Percentiles rank a stretch among this genome's conserved stretches.
Conservation (phyloP, 441 rosid species). For the Syzygium malaccense region DNA sequence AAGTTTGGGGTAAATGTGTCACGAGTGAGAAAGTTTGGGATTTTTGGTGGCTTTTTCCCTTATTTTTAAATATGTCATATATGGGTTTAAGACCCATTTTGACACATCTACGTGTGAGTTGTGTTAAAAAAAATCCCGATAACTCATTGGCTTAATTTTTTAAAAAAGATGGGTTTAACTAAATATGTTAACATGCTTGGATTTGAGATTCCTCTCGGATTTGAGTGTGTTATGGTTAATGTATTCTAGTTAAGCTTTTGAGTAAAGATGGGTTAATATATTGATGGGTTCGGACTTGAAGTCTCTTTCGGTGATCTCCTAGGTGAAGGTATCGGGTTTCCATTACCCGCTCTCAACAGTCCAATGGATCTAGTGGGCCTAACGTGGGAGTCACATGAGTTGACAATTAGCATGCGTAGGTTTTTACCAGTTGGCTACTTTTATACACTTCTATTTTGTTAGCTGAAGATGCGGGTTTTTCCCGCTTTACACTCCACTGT, state of each 20-base stretch:
- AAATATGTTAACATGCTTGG: neutral
- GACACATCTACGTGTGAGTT: neutral
- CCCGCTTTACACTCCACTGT: neutral
- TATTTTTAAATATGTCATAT: too few species aligned
- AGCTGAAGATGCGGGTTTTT: neutral
- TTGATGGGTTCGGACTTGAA: too few species aligned
- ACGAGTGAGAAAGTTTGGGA: too few species aligned
- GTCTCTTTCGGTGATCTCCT: too few species aligned
- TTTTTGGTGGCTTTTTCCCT: too few species aligned
- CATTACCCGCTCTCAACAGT: neutral
- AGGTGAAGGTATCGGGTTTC: too few species aligned
- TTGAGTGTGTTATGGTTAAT: neutral
- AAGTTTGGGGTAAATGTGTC: too few species aligned
- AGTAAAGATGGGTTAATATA: too few species aligned
- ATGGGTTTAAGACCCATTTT: too few species aligned
- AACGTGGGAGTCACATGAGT: neutral
- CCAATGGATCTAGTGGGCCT: neutral
- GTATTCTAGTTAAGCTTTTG: neutral
- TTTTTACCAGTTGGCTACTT: neutral
- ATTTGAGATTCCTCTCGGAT: fast-evolving
- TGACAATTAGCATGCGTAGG: neutral
- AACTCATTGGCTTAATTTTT: neutral
- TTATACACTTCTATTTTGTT: neutral
- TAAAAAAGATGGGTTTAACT: neutral
- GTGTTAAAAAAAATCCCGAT: neutral